Evolutionary conservation across 495 filamentous ascomycete species (phyloP).

Genomic region (Recurvomyces mirabilis): DNA sequence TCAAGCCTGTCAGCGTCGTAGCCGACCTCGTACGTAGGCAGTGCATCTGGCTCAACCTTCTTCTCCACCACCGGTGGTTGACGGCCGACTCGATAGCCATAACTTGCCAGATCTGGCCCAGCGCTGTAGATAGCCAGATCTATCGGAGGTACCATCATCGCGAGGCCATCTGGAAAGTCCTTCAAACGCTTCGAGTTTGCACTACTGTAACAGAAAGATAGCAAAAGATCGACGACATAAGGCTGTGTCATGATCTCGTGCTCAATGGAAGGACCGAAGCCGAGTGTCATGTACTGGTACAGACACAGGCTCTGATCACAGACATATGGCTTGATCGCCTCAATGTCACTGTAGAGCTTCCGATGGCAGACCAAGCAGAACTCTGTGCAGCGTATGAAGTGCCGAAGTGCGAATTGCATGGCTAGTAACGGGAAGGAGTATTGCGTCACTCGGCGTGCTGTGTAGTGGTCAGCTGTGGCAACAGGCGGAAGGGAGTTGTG

Average conservation of each 20-base stretch:
- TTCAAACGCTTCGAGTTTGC: conserved; percentile 37
- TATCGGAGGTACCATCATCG: conserved; percentile 49
- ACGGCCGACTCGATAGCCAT: not conserved
- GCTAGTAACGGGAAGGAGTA: conserved; percentile 58
- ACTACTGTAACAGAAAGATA: conserved; percentile 68
- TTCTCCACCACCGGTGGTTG: not conserved
- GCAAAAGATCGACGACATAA: conserved; percentile 72
- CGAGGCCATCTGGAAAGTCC: conserved; percentile 59
- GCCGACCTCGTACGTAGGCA: conserved; percentile 12
- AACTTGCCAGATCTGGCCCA: not conserved
- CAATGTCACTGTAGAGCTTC: conserved; percentile 57
- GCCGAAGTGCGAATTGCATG: conserved; percentile 70
- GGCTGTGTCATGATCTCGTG: conserved; percentile 73
- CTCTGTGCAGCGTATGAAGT: conserved; percentile 72
- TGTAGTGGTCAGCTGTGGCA: conserved; percentile 29
- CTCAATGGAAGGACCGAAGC: conserved; percentile 76
- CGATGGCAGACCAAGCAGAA: conserved; percentile 83
- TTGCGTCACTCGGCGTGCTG: not conserved
- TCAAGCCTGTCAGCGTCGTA: conserved; percentile 33
- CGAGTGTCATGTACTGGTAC: conserved; percentile 84
- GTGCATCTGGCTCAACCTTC: not conserved
- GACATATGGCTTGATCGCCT: conserved; percentile 86
- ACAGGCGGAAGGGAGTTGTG: conserved; percentile 23
- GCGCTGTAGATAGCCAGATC: not conserved
- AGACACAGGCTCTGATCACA: conserved; percentile 72